Conservation (phyloP, 352 stramenopile species). For the Aphanomyces cochlioides region DNA sequence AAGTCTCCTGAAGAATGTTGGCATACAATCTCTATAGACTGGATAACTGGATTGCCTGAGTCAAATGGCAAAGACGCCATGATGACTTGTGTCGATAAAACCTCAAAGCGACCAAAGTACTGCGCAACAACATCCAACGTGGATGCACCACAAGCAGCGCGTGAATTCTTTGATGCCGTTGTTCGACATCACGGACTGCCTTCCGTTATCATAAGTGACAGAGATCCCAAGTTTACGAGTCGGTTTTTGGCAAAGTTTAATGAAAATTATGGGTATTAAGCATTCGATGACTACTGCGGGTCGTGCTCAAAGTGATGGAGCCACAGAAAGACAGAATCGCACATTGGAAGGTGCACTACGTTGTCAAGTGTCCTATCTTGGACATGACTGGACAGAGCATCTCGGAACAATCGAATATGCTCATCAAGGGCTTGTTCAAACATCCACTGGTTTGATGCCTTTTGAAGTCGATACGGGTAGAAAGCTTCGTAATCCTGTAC, state of each 20-base stretch:
- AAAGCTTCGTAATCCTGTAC: not conserved
- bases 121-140: conserved; percentile 31
- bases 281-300: too few species aligned
- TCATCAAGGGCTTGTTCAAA: conserved; percentile 20
- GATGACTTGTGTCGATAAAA: conserved; percentile 26
- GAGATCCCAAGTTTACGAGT: conserved; percentile 26
- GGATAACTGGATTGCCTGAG: conserved; percentile 26
- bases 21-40: conserved; percentile 34
- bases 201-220: conserved; percentile 21
- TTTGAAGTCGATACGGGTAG: not conserved
- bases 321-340: too few species aligned
- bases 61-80: conserved; percentile 28
- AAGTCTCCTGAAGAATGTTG: conserved; percentile 26
- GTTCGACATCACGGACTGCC: conserved; percentile 32
- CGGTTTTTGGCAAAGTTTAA: too few species aligned
- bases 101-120: conserved; percentile 31
- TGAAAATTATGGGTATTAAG: too few species aligned
- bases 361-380: conserved; percentile 19
- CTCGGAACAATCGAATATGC: conserved; percentile 26
- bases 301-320: too few species aligned
- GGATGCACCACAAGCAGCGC: conserved; percentile 26
- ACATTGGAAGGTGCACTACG: conserved; percentile 12
- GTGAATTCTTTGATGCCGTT: conserved; percentile 34
- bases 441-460: not conserved
- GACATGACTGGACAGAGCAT: conserved; percentile 23